phyloP scores from a whole-genome alignment of 2,329 filamentous ascomycete species.

The Paramyrothecium sp. region DNA sequence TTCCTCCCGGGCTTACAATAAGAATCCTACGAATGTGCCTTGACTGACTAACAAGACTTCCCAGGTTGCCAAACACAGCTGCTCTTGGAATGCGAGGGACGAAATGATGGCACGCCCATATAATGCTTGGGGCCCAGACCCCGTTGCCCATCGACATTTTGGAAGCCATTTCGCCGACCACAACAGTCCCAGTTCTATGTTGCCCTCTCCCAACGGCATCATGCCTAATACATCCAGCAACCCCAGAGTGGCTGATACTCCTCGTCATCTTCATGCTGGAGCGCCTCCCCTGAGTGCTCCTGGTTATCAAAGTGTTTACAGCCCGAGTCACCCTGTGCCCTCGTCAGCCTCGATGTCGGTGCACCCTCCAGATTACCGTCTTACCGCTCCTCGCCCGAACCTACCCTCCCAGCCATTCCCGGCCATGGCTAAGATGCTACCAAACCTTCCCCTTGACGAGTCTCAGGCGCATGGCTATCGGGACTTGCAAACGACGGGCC shows the following conservation, averaged over 20 bases:
- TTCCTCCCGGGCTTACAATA: no score
- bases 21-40: no score
- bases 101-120: not conserved
- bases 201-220: not conserved
- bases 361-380: not conserved
- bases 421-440: not conserved
- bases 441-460: not conserved
- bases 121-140: not conserved
- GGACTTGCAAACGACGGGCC: not conserved
- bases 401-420: not conserved
- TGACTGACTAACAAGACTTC: not conserved
- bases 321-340: not conserved
- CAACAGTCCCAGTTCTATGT: not conserved
- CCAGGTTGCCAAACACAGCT: not conserved
- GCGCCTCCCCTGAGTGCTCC: not conserved
- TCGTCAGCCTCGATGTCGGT: not conserved
- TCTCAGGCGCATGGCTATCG: not conserved
- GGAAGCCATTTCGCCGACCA: not conserved
- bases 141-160: not conserved
- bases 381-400: not conserved
- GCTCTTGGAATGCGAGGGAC: not conserved
- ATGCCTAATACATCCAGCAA: not conserved
- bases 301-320: not conserved
- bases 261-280: not conserved
- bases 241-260: not conserved